Base-by-base conservation (phyloP, 768 basidiomycete genomes). In the Paxillus involutus region DNA sequence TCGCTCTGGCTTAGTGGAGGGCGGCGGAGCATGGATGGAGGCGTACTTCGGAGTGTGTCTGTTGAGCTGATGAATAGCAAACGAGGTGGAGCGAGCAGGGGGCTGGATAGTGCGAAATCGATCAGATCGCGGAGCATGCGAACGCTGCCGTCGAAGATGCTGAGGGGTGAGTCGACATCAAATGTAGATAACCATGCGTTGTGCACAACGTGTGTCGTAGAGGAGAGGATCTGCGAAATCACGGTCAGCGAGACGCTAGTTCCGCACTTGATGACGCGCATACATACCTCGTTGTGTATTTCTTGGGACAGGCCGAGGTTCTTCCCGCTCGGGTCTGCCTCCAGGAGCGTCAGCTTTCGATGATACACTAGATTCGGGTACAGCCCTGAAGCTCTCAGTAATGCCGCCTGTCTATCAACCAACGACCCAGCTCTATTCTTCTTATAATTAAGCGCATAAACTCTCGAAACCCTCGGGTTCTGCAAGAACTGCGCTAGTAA, bases 161-260 rank as follows among this genome's bases (percentile, higher is more conserved):
- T 45, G 10, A 58, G 56, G 3, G 57, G 51, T 9, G 42, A 48
- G 13, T 47, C 21, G 9, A 49, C 39, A 11, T 59, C 49, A 17
- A 29, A n/a, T 9, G 51, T 36, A 10, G 47, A 58, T 9, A 57
- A 30, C 57, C 55, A 67, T 24, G 65, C 55, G 10, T 74, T 74
- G 60, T 76, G 73, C 14, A 76, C 71, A 59, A 78, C 66, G 32
- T 68, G 70, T 12, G 74, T 77, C 6, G 72, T 60, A 10, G 62
- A 64, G n/a, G 46, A 56, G 12, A 50, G 60, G 40, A 63, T 54
- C 60, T 64, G 26, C 6, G 36, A 51, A n/a, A 24, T 9, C 30
- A 12, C 7, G 17, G 17, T 40, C 39, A 40, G 39, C 39, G 17
- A 40, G n/a, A 19, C 39, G 39, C n/a, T 9, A 19, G 17, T 19